Evolutionary conservation across 2,329 filamentous ascomycete genomes (phyloP), one percentile per base, ranked within the genome.

Genomic region (Talaromyces sp.): DNA sequence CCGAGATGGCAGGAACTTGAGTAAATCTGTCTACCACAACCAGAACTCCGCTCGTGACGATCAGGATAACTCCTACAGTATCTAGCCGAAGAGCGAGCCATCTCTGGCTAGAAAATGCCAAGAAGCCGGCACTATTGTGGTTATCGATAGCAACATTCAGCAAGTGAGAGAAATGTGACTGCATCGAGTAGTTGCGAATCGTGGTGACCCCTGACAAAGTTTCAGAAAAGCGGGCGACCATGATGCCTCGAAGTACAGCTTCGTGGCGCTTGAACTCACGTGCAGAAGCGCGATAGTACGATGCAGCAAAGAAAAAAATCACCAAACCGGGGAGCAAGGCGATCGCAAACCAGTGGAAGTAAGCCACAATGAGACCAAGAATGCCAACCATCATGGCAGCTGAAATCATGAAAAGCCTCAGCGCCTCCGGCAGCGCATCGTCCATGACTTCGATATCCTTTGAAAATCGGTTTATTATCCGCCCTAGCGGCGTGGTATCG

Each of bases 401-500:
- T 34, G 51, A 34, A 56, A 56, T 34, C 27, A 56, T 34, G n/a
- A 56, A 56, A 56, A 56, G 51, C n/a, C 51, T 56, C 51, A 56
- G 3, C 4, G 51, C 51, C 6, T 85, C 83, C 5, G 88, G 85
- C 61, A 93, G 79, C 43, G 85, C 83, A 5, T 85, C 88, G 76
- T 94, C 91, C 59, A 93, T 85, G 53, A 87, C 84, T 70, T 89
- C 87, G 76, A 94, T 92, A 76, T 94, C 91, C 5, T 88, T 83
- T 0, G 90, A 91, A 75, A 93, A 92, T 1, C 91, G 85, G 77
- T 94, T 94, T n/a, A 93, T 81, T 45, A 93, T 86, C 51, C 91
- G 86, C 1, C 91, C 91, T 1, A 92, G 81, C 0, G 91, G 91
- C 0, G 92, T 88, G 0, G 90, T 93, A 72, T 94, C 91, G 43